Evolutionary conservation across 768 basidiomycete species (phyloP).

Genomic region (Cystofilobasidium ferigula): DNA sequence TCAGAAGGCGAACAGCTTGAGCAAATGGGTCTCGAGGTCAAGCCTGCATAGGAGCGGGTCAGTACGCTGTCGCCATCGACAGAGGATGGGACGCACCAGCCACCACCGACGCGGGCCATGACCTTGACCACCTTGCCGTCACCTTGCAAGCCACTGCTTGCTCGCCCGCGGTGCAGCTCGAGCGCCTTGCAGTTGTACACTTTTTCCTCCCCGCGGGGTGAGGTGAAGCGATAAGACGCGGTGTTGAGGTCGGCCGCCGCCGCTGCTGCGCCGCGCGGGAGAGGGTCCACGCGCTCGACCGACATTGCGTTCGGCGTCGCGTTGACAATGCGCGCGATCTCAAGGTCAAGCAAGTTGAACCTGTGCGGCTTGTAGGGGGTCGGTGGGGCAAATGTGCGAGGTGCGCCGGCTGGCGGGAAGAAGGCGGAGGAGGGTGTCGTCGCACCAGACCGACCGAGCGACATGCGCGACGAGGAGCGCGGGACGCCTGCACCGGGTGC

Average conservation of each 20-base stretch:
- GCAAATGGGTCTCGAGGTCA: conserved; percentile 18
- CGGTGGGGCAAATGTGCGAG: neutral
- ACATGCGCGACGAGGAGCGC: neutral
- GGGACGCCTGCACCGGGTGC: neutral
- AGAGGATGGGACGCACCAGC: neutral
- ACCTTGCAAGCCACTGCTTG: neutral
- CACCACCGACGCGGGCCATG: conserved; percentile 23
- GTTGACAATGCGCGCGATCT: conserved; percentile 15
- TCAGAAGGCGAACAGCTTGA: conserved; percentile 5
- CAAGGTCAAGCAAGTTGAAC: conserved; percentile 15
- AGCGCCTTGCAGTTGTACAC: conserved; percentile 2
- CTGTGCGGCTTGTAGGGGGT: conserved; percentile 1
- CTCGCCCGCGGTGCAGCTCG: conserved; percentile 10
- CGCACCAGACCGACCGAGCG: neutral
- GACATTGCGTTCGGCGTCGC: neutral
- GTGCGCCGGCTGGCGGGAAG: neutral
- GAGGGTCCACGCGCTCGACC: conserved; percentile 17
- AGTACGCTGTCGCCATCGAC: neutral
- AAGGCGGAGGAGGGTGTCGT: neutral
- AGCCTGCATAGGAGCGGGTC: neutral
- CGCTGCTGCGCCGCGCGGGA: conserved; percentile 10
- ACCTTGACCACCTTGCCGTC: conserved; percentile 21
- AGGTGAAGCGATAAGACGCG: conserved; percentile 14
- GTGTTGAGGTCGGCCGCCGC: conserved; percentile 4
- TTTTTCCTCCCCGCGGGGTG: conserved; percentile 1